Evolutionary conservation across 345 rosid genomes (phyloP).

Genomic region (Populus alba): DNA sequence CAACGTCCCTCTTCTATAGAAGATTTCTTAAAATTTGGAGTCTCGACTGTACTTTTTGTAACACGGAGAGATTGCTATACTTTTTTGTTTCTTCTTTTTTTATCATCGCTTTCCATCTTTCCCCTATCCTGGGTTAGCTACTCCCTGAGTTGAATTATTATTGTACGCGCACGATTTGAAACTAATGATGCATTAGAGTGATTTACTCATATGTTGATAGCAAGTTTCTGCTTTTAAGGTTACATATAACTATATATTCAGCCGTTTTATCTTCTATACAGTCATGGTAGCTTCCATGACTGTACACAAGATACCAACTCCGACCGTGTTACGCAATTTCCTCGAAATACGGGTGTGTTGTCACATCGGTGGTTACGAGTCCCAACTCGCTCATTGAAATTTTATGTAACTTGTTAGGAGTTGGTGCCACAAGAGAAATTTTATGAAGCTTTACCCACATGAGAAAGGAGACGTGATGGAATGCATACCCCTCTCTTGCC

Average conservation of each 20-base stretch:
- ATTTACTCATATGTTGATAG: background rate
- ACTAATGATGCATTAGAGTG: background rate
- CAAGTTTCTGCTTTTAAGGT: too few relatives aligned
- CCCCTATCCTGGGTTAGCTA: background rate
- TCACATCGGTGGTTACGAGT: background rate
- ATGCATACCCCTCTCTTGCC: background rate
- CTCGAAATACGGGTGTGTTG: background rate
- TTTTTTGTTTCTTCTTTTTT: background rate
- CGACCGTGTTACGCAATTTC: background rate
- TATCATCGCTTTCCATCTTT: background rate
- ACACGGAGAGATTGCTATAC: background rate
- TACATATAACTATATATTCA: too few relatives aligned
- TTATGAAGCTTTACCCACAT: background rate
- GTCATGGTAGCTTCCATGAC: background rate
- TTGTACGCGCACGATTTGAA: background rate
- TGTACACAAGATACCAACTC: background rate
- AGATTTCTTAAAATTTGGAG: background rate
- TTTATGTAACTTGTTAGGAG: background rate
- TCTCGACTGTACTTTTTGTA: background rate
- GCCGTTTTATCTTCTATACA: too few relatives aligned
- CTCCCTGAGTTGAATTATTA: background rate
- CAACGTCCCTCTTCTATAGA: conserved; percentile 35
- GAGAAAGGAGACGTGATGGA: background rate
- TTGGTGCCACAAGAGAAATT: background rate
- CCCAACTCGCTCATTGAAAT: background rate